These are phyloP conservation scores for Candida sonorensis DNA, from an alignment of 805 yeast species.

Conservation along the genomic window DNA sequence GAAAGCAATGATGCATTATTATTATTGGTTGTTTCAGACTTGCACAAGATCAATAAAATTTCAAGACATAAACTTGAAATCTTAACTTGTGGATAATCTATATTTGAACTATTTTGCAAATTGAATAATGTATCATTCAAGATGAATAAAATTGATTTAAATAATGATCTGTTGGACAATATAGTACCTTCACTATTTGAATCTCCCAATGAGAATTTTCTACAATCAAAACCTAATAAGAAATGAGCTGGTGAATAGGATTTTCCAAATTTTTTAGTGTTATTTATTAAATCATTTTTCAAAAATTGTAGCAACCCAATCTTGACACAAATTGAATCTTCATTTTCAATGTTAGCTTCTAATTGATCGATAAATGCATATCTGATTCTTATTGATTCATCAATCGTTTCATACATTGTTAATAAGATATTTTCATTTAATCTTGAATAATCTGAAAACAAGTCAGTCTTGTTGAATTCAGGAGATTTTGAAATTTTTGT, in stretches of 20 bases:
- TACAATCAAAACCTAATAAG: conserved; percentile 63
- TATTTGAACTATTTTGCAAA: conserved; percentile 29
- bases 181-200: conserved; percentile 43
- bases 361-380: conserved; percentile 67
- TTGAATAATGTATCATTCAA: conserved; percentile 40
- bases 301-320: conserved; percentile 54
- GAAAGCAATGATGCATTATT: conserved; percentile 16
- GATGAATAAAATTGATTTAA: conserved; percentile 45
- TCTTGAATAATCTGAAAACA: conserved; percentile 18
- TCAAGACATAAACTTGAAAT: conserved; percentile 55
- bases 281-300: conserved; percentile 36
- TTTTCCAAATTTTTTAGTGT: too few relatives aligned
- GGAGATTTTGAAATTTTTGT: conserved; percentile 36
- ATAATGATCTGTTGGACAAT: conserved; percentile 45
- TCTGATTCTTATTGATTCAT: conserved; percentile 71
- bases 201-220: conserved; percentile 41
- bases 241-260: conserved; percentile 55
- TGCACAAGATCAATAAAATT: conserved; percentile 54
- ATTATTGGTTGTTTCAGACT: conserved; percentile 46
- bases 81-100: conserved; percentile 50
- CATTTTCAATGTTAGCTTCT: conserved; percentile 35
- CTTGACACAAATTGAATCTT: conserved; percentile 42
- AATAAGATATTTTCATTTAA: conserved; percentile 55
- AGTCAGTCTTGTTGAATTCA: conserved; percentile 31
- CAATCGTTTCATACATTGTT: conserved; percentile 65